Evolutionary conservation across 805 yeast genomes (phyloP), one percentile per base, ranked within the genome.

Genomic region (Wickerhamomyces queroliae): DNA sequence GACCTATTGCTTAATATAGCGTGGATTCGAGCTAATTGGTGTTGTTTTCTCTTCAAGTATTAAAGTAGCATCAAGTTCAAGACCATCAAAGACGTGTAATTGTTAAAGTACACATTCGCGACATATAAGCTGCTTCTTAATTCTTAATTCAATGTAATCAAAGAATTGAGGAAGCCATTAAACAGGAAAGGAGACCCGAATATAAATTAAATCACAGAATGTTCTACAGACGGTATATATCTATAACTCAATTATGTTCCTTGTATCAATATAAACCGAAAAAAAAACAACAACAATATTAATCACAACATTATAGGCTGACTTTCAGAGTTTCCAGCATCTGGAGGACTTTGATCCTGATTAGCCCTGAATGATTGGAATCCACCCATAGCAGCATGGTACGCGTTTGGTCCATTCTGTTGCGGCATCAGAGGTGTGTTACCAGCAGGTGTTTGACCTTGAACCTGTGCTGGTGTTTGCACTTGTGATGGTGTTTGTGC

Each of bases 391-490:
- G 16, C 33, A 18, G 33, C 19, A 7, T 30, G 33, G 13, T 30
- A 30, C 4, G 23, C 21, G 9, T 19, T 19, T 18, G 22, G 5
- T 2, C 23, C 19, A 18, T 16, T 18, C 3, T 6, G 16, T 12
- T 30, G 17, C 19, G 33, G 33, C 19, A 30, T 12, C 12, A 30
- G 35, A 11, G 39, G 34, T 17, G 34, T 22, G 12, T 22, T 29
- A 19, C 17, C 29, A 7, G 18, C 5, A n/a, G 31, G 42, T 71
- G 64, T 35, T 67, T 63, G 31, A 78, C 13, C 13, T 17, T 2
- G 35, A 19, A n/a, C n/a, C n/a, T n/a, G n/a, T n/a, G n/a, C n/a
- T n/a, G n/a, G n/a, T n/a, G 38, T 22, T 16, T 39, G 37, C 4
- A 23, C 21, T 5, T 52, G 49, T 4, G 52, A 43, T 15, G 24